Percentiles rank a stretch among this genome's conserved stretches.
Conservation (phyloP, 2,329 filamentous ascomycete species). For the Sporothrix mexicana region DNA sequence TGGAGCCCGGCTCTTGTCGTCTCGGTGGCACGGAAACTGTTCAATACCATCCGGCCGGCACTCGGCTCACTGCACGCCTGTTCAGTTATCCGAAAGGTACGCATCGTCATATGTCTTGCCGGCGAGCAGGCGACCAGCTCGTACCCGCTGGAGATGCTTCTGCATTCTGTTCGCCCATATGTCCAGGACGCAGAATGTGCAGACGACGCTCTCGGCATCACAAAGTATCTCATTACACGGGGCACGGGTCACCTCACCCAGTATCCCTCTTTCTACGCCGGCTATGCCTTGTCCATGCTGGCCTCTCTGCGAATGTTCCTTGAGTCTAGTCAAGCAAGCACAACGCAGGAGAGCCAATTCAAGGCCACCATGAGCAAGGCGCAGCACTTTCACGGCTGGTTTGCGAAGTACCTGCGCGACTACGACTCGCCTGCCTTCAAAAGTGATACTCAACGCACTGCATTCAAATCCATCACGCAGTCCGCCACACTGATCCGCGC, state of each 20-base stretch:
- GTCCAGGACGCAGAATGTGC: conserved; percentile 85
- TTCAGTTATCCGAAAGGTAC: conserved; percentile 82
- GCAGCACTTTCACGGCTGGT: conserved; percentile 77
- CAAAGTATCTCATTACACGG: conserved; percentile 78
- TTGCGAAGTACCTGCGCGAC: conserved; percentile 69
- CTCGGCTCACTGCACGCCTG: conserved; percentile 87
- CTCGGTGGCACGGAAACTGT: conserved; percentile 74
- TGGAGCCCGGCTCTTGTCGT: conserved; percentile 80
- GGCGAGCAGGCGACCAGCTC: conserved; percentile 73
- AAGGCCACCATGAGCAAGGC: conserved; percentile 77
- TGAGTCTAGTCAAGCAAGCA: conserved; percentile 74
- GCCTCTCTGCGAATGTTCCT: conserved; percentile 79
- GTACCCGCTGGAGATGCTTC: conserved; percentile 88
- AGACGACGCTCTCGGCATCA: conserved; percentile 85
- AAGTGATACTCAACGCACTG: conserved; percentile 55
- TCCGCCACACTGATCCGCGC: conserved; percentile 71
- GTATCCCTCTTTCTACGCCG: conserved; percentile 77
- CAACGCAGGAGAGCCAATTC: conserved; percentile 84
- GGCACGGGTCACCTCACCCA: conserved; percentile 69
- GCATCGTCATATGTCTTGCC: conserved; percentile 79
- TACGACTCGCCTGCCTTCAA: conserved; percentile 64
- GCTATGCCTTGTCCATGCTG: conserved; percentile 78
- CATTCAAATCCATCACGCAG: conserved; percentile 70
- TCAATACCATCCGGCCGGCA: conserved; percentile 81
- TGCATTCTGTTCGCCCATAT: conserved; percentile 79